A percentile compares a stretch with the other conserved stretches of the same genome.
Evolutionary conservation across 495 filamentous ascomycete genomes (phyloP).

Genomic region (Aspergillus heteromorphus): DNA sequence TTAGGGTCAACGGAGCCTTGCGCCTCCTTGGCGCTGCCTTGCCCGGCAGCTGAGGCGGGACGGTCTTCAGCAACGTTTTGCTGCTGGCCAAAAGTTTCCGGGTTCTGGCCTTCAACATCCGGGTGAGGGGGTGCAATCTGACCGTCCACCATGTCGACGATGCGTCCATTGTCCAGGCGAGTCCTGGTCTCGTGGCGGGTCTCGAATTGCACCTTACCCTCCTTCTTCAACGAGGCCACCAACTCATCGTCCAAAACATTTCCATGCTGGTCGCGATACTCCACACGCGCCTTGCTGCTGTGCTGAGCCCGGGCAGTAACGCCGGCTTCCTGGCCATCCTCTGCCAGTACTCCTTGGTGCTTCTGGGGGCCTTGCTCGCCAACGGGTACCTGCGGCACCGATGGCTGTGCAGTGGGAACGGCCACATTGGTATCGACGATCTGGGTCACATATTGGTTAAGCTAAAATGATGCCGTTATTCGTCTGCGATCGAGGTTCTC

Average conservation of each 20-base stretch:
- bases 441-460: slow-evolving; percentile 39
- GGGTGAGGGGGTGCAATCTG: slow-evolving; percentile 74
- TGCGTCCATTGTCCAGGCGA: slow-evolving; percentile 40
- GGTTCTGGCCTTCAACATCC: slow-evolving; percentile 69
- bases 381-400: slow-evolving; percentile 11
- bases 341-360: slow-evolving; percentile 12
- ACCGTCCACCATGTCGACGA: slow-evolving; percentile 62
- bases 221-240: slow-evolving; percentile 66
- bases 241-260: slow-evolving; percentile 80
- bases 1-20: slow-evolving; percentile 53
- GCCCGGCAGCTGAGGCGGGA: slow-evolving; percentile 49
- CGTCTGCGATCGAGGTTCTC: slow-evolving; percentile 23
- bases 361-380: slow-evolving; percentile 17
- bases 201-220: slow-evolving; percentile 88
- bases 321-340: slow-evolving; percentile 26
- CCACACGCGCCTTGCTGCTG: slow-evolving; percentile 73
- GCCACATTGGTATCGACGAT: slow-evolving; percentile 17
- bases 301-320: slow-evolving; percentile 43
- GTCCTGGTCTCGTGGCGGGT: slow-evolving; percentile 91
- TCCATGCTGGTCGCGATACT: slow-evolving; percentile 92
- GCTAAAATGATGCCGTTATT: slow-evolving; percentile 31
- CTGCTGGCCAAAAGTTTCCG: slow-evolving; percentile 49
- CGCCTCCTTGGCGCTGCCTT: slow-evolving; percentile 58
- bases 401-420: slow-evolving; percentile 23
- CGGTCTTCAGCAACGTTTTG: slow-evolving; percentile 37